These are phyloP conservation scores for Vitis hybrid DNA, from an alignment of 177 flowering plant genomes.

Conservation along the genomic window DNA sequence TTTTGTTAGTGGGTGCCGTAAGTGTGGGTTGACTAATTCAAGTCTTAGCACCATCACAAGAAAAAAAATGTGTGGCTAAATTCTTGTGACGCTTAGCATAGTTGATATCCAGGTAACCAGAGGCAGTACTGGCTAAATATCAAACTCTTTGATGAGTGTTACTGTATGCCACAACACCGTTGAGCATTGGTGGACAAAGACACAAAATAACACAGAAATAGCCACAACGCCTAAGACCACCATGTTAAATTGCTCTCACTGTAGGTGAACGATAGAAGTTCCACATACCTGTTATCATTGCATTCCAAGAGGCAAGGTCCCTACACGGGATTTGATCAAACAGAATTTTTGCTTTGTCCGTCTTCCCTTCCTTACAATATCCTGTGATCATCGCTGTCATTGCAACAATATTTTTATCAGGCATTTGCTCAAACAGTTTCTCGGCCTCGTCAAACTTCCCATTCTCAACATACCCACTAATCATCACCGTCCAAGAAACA, in stretches of 20 bases:
- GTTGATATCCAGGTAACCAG: no score
- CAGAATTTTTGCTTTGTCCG: slow-evolving; percentile 36
- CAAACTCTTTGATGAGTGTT: no score
- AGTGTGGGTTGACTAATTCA: no score
- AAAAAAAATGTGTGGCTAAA: no score
- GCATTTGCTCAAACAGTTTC: slow-evolving; percentile 38
- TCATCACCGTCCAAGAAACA: slow-evolving; percentile 55
- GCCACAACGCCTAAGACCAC: background rate
- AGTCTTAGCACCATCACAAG: no score
- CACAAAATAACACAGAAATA: background rate
- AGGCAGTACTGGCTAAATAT: no score
- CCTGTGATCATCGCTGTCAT: slow-evolving; percentile 51
- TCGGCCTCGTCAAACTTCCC: slow-evolving; percentile 37
- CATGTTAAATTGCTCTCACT: background rate
- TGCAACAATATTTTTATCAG: slow-evolving; percentile 38
- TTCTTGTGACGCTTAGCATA: no score
- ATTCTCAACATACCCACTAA: slow-evolving; percentile 48
- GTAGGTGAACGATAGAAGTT: background rate
- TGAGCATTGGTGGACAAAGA: no score
- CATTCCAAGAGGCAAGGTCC: slow-evolving; percentile 49
- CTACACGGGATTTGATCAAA: slow-evolving; percentile 34
- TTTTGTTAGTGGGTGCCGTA: no score
- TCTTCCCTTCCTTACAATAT: slow-evolving; percentile 44
- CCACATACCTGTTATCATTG: slow-evolving; percentile 47
- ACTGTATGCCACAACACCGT: no score